A percentile compares a stretch with the other conserved stretches of the same genome.
Conservation (phyloP, 148 eudicot genomes). For the Pouteria glomerata region DNA sequence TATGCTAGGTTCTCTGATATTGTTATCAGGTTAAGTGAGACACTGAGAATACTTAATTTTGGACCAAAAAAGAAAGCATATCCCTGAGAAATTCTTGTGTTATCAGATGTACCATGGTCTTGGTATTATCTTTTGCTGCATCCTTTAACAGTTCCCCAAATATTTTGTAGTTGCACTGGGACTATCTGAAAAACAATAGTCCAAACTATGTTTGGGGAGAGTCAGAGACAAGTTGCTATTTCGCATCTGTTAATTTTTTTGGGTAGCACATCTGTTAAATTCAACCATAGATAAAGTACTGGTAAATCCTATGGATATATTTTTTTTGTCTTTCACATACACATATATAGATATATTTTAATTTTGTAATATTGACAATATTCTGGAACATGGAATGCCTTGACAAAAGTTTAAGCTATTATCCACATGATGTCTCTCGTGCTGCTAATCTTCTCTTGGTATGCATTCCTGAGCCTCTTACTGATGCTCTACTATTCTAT, state of each 20-base stretch:
- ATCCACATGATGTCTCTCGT: slow-evolving; percentile 92
- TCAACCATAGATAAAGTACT: not conserved
- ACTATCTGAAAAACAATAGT: not conserved
- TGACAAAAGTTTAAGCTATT: slow-evolving; percentile 60
- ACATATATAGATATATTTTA: not conserved
- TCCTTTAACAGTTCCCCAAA: not conserved
- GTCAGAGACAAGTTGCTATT: not conserved
- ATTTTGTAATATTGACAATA: not conserved
- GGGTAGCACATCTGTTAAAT: not conserved
- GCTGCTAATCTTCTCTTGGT: slow-evolving; percentile 93
- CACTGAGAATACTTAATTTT: too few relatives aligned
- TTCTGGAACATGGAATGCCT: slow-evolving; percentile 31
- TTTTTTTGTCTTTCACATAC: not conserved
- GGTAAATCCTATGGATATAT: not conserved
- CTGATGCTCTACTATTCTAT: not conserved
- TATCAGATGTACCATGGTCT: not conserved
- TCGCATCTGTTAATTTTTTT: not conserved
- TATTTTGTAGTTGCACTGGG: not conserved
- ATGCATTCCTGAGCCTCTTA: slow-evolving; percentile 18
- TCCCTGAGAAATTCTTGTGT: not conserved
- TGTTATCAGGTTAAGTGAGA: not conserved
- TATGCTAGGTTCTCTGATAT: not conserved
- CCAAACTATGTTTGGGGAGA: not conserved
- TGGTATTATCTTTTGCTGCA: not conserved
- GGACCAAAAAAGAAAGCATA: too few relatives aligned